phyloP scores from a whole-genome alignment of 805 yeast species.

The Yarrowia yakushimensis region DNA sequence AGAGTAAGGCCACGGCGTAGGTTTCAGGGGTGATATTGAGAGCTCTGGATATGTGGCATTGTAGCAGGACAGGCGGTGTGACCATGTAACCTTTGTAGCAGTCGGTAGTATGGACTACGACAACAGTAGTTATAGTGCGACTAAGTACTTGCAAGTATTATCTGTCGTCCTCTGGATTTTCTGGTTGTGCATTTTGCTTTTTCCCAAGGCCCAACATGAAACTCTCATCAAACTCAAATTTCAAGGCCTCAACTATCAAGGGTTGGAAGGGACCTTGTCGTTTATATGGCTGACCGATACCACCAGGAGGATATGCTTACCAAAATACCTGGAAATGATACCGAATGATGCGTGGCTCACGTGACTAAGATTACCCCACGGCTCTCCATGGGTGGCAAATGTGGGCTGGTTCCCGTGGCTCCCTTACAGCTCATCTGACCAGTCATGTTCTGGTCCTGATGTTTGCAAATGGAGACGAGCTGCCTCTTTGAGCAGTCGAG shows the following conservation, averaged over 20 bases:
- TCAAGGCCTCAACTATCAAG: no score
- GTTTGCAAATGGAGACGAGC: not conserved
- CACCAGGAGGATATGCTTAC: not conserved
- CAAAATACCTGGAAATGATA: not conserved
- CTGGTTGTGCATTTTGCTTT: not conserved
- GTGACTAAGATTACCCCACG: not conserved
- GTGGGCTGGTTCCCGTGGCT: not conserved
- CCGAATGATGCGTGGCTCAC: not conserved
- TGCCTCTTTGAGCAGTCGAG: not conserved
- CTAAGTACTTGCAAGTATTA: no score
- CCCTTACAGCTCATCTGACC: not conserved
- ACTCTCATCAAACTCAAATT: not conserved
- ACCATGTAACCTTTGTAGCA: no score
- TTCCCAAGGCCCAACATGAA: not conserved
- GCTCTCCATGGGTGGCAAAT: not conserved
- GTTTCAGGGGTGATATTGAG: no score
- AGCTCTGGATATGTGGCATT: no score
- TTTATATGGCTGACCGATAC: not conserved
- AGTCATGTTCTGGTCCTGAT: conserved; percentile 5
- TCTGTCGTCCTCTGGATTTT: no score
- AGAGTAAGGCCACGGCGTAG: no score
- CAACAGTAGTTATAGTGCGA: no score
- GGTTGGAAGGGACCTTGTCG: no score
- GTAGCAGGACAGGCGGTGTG: no score
- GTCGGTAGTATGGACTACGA: no score